Evolutionary conservation across 192 early-diverging fungal species (phyloP), one percentile per base, ranked within the genome.

Genomic region (Coemansia sp.): DNA sequence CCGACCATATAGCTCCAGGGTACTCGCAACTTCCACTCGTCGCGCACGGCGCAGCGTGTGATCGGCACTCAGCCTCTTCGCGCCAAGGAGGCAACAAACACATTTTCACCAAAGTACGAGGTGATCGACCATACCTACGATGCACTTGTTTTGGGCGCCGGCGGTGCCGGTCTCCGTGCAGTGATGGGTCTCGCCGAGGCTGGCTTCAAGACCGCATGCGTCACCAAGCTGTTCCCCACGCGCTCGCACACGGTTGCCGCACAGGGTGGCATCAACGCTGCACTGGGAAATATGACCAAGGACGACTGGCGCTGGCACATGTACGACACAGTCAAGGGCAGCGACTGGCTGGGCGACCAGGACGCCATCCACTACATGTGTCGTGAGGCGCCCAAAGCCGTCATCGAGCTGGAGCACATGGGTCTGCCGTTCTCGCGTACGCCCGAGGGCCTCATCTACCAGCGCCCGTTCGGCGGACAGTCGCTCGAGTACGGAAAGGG

Each of bases 231-330:
- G 40, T 99, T 99, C 89, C 95, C 95, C 23, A 97, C 95, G 41
- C 91, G 96, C 72, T 96, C 93, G 25, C 96, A 98, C 86, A 99
- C 95, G 32, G 96, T 99, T 46, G 96, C 96, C 52, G 96, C 96
- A 58, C 96, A 99, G 87, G 96, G 96, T 67, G 97, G 97, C 73
- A 93, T 99, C 79, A 99, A 99, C 83, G 97, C 97, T 67, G 97
- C 97, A 52, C 89, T 99, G 46, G 97, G 97, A 56, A 99, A 99
- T 84, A 97, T 99, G 95, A 88, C 89, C 65, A 93, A 99, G 84
- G 97, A 99, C 81, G 97, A 99, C 86, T 99, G 97, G 97, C 89
- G 95, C 83, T 99, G 97, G 97, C 97, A 99, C 81, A 99, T 99
- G 97, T 99, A 97, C 74, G 96, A 99, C 66, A 97, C 96, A 23